Evolutionary conservation across 257 asterid genomes (phyloP).

Genomic region (Ehretia macrophylla): DNA sequence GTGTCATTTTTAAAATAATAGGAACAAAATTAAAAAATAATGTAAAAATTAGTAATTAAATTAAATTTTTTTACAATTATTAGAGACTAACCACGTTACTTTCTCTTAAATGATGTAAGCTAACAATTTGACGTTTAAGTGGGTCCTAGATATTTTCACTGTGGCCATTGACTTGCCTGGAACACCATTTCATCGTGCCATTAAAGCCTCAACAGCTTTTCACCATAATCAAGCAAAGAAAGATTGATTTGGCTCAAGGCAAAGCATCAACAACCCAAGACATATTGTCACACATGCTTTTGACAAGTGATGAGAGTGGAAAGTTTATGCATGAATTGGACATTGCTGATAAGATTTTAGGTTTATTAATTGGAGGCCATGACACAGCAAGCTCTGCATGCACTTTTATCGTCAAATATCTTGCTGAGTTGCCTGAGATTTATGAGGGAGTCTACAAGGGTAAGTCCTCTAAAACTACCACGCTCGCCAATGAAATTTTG

Average conservation of each 20-base stretch:
- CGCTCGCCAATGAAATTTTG: too few species aligned
- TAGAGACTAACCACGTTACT: too few species aligned
- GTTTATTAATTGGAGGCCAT: slow-evolving; percentile 58
- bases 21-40: too few species aligned
- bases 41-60: too few species aligned
- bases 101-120: too few species aligned
- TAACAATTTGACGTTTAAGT: too few species aligned
- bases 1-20: too few species aligned
- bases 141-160: too few species aligned
- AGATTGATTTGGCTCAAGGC: slow-evolving; percentile 39
- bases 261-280: slow-evolving; percentile 43
- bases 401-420: slow-evolving; percentile 48
- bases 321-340: slow-evolving; percentile 50
- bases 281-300: slow-evolving; percentile 57
- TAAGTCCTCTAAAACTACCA: slow-evolving; percentile 6
- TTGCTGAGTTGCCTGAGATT: slow-evolving; percentile 56
- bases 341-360: slow-evolving; percentile 54
- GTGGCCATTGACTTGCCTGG: slow-evolving; percentile 53
- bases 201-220: slow-evolving; percentile 50
- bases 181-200: slow-evolving; percentile 45
- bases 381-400: slow-evolving; percentile 65
- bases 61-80: too few species aligned
- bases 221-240: slow-evolving; percentile 40
- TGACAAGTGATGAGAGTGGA: slow-evolving; percentile 47
- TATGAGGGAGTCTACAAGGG: slow-evolving; percentile 53